Conservation (phyloP, 352 stramenopile species). For the Pythium plurisporium region DNA sequence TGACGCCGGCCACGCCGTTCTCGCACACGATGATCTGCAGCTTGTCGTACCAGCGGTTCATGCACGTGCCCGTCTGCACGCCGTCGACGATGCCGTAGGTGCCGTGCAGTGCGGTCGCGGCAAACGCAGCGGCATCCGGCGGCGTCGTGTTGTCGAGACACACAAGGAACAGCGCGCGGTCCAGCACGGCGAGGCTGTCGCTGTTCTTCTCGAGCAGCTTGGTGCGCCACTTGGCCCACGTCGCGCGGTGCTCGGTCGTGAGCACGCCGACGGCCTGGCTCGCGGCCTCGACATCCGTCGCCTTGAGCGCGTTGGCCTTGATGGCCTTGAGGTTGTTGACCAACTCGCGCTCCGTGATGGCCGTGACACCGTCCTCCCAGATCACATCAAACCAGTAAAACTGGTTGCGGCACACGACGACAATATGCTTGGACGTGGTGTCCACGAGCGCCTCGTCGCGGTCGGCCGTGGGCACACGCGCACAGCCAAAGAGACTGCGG, state of each 20-base stretch:
- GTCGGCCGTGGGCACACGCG: conserved; percentile 71
- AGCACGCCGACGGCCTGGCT: conserved; percentile 86
- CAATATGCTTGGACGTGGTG: conserved; percentile 86
- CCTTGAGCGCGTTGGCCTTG: conserved; percentile 71
- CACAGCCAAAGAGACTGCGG: conserved; percentile 86
- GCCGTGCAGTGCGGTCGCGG: conserved; percentile 88
- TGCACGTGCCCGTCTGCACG: conserved; percentile 87
- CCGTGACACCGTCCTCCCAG: conserved; percentile 79
- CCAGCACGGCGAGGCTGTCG: conserved; percentile 86
- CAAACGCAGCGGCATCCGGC: conserved; percentile 65
- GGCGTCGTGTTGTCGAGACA: conserved; percentile 92
- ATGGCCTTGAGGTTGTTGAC: conserved; percentile 90
- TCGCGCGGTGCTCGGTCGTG: conserved; percentile 87
- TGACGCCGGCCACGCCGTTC: conserved; percentile 93
- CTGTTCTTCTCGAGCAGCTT: conserved; percentile 71
- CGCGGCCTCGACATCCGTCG: conserved; percentile 47
- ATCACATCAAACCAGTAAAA: conserved; percentile 95
- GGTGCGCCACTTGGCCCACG: conserved; percentile 86
- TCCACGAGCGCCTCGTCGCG: conserved; percentile 82
- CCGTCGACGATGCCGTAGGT: conserved; percentile 85
- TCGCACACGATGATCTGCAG: conserved; percentile 94
- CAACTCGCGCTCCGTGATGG: conserved; percentile 90
- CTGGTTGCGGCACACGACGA: conserved; percentile 92
- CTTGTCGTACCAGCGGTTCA: conserved; percentile 98
- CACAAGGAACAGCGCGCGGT: conserved; percentile 93